Percentiles rank a stretch among this genome's conserved stretches.
phyloP scores from a whole-genome alignment of 2,329 filamentous ascomycete species.

The Phyllosticta citrichinensis region DNA sequence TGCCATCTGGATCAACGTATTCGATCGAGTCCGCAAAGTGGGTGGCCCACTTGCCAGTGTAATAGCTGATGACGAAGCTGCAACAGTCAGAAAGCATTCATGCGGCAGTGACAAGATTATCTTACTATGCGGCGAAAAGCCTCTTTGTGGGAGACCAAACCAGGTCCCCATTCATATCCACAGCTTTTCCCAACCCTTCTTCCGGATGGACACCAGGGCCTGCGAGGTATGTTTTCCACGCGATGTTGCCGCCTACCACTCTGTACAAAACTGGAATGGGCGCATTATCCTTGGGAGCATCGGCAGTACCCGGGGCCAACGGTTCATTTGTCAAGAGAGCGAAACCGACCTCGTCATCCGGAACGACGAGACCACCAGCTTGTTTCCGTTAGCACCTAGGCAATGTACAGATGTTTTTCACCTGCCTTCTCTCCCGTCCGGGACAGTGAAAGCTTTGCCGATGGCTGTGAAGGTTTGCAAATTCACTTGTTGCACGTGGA shows the following conservation, averaged over 20 bases:
- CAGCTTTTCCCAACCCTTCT: conserved; percentile 9
- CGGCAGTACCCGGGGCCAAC: background rate
- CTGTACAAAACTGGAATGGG: background rate
- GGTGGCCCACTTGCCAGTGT: background rate
- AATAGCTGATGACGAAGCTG: background rate
- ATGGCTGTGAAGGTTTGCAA: background rate
- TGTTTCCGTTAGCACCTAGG: background rate
- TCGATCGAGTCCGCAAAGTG: background rate
- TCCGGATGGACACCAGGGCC: background rate
- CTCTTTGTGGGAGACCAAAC: background rate
- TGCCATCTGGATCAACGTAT: conserved; percentile 29
- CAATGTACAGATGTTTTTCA: too few species aligned
- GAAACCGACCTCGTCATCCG: conserved; percentile 21
- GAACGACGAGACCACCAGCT: background rate
- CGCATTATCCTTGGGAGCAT: background rate
- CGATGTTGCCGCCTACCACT: background rate
- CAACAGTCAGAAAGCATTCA: background rate
- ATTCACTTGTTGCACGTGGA: background rate
- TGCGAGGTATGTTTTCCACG: background rate
- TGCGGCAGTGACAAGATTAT: background rate
- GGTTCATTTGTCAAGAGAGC: background rate
- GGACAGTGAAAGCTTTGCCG: background rate
- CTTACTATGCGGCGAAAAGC: background rate
- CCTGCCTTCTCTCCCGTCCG: background rate
- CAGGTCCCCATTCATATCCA: background rate